Evolutionary conservation across 169 alveolate genomes (phyloP).

Genomic region (Eimeria necatrix): DNA sequence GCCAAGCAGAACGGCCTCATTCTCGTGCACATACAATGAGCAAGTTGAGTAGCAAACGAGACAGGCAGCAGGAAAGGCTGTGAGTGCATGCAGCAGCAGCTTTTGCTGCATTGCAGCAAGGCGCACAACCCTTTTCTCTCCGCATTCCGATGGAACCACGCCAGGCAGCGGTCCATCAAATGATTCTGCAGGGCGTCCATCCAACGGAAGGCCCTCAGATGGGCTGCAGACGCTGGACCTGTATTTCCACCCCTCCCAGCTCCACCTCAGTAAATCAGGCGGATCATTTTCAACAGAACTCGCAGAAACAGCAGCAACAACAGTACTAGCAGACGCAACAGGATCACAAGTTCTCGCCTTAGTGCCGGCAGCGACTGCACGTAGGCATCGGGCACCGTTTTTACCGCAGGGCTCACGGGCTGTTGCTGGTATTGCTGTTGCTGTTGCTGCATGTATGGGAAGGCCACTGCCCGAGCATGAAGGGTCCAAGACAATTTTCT

Average conservation of each 20-base stretch:
- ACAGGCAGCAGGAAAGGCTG: conserved; percentile 78
- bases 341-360: background rate
- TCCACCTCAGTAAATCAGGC: conserved; percentile 50
- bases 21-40: conserved; percentile 85
- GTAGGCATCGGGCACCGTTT: background rate
- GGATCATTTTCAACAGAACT: conserved; percentile 14
- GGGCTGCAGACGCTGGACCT: background rate
- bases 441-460: conserved; percentile 79
- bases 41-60: conserved; percentile 86
- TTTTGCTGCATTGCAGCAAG: conserved; percentile 83
- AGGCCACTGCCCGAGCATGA: conserved; percentile 88
- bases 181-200: background rate
- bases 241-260: conserved; percentile 57
- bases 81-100: conserved; percentile 84
- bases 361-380: background rate
- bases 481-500: conserved; percentile 83
- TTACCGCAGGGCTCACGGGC: conserved; percentile 14
- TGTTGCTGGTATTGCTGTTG: conserved; percentile 28
- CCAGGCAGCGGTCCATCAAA: background rate
- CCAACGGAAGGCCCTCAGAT: background rate
- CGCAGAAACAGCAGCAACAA: background rate
- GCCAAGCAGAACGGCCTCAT: conserved; percentile 81
- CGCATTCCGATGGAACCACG: conserved; percentile 30
- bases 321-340: background rate
- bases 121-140: conserved; percentile 71